These are phyloP conservation scores for Fusarium oxysporum DNA, from an alignment of 2,329 filamentous ascomycete genomes.

Conservation along the genomic window DNA sequence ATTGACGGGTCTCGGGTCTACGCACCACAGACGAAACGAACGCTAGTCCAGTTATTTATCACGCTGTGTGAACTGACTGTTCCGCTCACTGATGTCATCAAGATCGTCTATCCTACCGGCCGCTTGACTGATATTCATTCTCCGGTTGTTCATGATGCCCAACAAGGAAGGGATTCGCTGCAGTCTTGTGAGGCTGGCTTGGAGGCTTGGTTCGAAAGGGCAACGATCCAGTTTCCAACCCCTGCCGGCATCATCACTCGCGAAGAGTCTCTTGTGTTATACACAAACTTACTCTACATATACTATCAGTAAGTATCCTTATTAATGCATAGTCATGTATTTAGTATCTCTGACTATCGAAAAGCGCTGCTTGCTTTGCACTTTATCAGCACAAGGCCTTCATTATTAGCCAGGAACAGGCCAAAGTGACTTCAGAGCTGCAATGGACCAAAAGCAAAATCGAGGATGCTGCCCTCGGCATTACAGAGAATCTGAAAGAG, in stretches of 20 bases:
- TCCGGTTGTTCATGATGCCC: background rate
- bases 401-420: constrained; percentile 1
- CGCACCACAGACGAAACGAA: constrained; percentile 6
- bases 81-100: constrained; percentile 26
- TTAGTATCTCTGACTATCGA: background rate
- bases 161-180: background rate
- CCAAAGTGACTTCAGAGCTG: background rate
- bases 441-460: background rate
- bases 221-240: background rate
- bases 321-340: fast-evolving
- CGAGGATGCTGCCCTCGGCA: constrained; percentile 7
- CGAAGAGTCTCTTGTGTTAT: background rate
- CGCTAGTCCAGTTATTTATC: constrained; percentile 18
- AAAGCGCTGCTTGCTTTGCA: constrained; percentile 23
- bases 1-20: constrained; percentile 18
- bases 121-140: background rate
- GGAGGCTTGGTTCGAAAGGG: background rate
- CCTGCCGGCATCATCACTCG: background rate
- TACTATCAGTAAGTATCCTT: constrained; percentile 6
- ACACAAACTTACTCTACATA: background rate
- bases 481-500: constrained; percentile 27
- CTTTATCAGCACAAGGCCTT: constrained; percentile 26
- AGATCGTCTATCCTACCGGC: constrained; percentile 14
- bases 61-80: constrained; percentile 25
- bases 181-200: constrained; percentile 3